Evolutionary conservation across 2,329 filamentous ascomycete genomes (phyloP).

Genomic region (Sclerotinia spermophila): DNA sequence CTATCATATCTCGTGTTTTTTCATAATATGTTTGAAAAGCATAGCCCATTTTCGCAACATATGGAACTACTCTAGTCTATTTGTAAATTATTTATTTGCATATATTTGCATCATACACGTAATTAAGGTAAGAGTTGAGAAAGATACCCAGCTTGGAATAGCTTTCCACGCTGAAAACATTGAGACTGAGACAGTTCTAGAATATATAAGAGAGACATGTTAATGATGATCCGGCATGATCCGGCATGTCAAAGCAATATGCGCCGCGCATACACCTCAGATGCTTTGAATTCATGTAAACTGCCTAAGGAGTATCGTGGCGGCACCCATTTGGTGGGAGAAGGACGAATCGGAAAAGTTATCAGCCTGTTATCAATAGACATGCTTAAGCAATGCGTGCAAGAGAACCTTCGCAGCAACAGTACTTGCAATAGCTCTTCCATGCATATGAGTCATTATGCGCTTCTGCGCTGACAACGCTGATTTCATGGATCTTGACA

Average conservation of each 20-base stretch:
- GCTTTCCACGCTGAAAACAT: background rate
- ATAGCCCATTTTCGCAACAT: background rate
- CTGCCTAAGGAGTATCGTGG: background rate
- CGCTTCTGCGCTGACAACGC: background rate
- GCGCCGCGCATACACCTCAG: background rate
- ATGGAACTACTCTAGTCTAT: background rate
- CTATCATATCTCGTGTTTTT: background rate
- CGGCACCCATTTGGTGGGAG: background rate
- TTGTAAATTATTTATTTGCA: background rate
- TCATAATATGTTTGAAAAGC: background rate
- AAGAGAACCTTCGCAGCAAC: background rate
- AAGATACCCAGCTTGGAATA: background rate
- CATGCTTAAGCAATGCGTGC: background rate
- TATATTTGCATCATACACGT: background rate
- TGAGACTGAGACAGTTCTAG: background rate
- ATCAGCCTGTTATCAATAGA: background rate
- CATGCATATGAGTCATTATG: background rate
- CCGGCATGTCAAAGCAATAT: too few relatives aligned
- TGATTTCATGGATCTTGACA: background rate
- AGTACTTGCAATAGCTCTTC: background rate
- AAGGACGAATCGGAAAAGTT: background rate
- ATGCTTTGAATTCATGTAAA: background rate
- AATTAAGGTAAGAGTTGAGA: background rate
- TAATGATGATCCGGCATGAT: background rate
- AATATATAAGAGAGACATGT: background rate